Evolutionary conservation across 1,139 yeast genomes (phyloP), one percentile per base, ranked within the genome.

Genomic region (Saccharomyces hybrid): DNA sequence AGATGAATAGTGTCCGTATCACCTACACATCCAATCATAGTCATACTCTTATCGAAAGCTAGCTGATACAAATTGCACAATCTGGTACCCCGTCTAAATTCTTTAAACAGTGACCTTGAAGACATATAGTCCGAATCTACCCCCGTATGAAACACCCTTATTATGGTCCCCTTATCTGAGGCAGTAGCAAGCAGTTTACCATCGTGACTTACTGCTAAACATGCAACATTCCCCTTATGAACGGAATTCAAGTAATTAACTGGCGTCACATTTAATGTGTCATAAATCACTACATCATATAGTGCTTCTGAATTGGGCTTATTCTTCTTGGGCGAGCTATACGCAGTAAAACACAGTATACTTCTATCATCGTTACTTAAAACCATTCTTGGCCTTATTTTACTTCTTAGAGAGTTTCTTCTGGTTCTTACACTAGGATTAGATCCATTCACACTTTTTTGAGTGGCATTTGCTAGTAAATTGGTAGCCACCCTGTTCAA

Each of bases 51-150:
- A 59, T 80, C 82, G 67, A 86, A 84, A 25, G 75, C 73, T 52
- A 86, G 70, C 7, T 81, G 77, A 51, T 78, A 77, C 34, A 86
- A 76, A n/a, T 68, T 68, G 1, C 87, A 81, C 8, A 78, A 73
- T 58, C 86, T 80, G 53, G 86, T 83, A 0, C 95, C 95, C 53
- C 95, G 74, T 61, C 93, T 75, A 59, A 84, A 80, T 63, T 83
- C 86, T 28, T 75, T 74, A 1, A 80, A 30, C 58, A 67, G 27
- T 70, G 76, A 54, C 63, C 66, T 46, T 1, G 55, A 56, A 4
- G 63, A 51, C 32, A 58, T 57, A 47, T 55, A 62, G 6, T 61
- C 63, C 6, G 54, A n/a, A 38, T 66, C 67, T 7, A 55, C 57
- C 1, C 68, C 70, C 0, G 77, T 70, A 42, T 72, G 68, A 57